These are phyloP conservation scores for Trypanosoma vivax DNA, from an alignment of 208 protist genomes.

Conservation along the genomic window DNA sequence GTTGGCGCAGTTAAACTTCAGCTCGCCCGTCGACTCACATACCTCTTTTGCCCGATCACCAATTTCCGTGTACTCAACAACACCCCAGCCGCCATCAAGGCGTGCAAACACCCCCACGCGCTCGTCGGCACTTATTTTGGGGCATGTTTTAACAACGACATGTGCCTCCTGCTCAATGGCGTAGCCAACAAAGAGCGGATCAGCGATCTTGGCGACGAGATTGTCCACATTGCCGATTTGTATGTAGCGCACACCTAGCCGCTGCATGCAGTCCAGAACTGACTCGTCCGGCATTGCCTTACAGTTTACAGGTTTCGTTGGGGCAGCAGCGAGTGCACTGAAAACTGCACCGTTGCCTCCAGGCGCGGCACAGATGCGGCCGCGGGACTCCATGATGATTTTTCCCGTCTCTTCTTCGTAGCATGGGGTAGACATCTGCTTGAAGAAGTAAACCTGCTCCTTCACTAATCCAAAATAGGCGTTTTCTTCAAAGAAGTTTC, in stretches of 20 bases:
- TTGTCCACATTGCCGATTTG: slow-evolving; percentile 98
- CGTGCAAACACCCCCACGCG: slow-evolving; percentile 95
- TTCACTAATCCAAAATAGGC: slow-evolving; percentile 92
- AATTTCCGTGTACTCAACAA: slow-evolving; percentile 99
- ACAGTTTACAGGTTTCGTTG: neutral
- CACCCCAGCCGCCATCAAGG: slow-evolving; percentile 66
- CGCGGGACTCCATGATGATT: slow-evolving; percentile 81
- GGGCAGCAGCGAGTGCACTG: slow-evolving; percentile 4
- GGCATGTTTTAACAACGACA: slow-evolving; percentile 90
- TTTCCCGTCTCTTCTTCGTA: slow-evolving; percentile 88
- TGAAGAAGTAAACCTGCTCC: slow-evolving; percentile 93
- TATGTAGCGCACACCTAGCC: slow-evolving; percentile 86
- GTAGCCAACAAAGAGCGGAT: slow-evolving; percentile 95
- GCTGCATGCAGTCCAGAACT: slow-evolving; percentile 74
- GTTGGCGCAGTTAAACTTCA: slow-evolving; percentile 95
- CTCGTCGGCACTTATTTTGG: slow-evolving; percentile 82
- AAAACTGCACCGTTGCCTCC: slow-evolving; percentile 98
- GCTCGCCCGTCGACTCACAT: slow-evolving; percentile 57
- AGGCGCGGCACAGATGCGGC: slow-evolving; percentile 80
- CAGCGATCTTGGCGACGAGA: slow-evolving; percentile 88
- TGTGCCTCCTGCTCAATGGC: slow-evolving; percentile 44
- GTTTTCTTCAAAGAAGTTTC: slow-evolving; percentile 88
- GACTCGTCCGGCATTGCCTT: slow-evolving; percentile 10
- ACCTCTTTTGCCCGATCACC: slow-evolving; percentile 43
- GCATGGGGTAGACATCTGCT: slow-evolving; percentile 89